Evolutionary conservation across 345 rosid species (phyloP), one percentile per base, ranked within the genome.

Genomic region (Linum lewisii): DNA sequence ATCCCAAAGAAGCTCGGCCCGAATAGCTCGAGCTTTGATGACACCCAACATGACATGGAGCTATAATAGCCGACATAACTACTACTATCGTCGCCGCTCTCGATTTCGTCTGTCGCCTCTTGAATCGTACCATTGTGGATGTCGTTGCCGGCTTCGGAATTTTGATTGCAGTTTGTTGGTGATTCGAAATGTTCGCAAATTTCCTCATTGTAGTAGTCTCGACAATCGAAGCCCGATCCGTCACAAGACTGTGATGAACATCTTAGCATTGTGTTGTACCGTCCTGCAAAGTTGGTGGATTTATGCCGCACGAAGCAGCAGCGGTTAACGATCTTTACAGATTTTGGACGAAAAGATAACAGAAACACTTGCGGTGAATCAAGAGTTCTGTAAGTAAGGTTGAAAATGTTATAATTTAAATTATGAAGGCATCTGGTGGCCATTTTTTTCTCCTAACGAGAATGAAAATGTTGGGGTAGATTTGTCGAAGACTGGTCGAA

Each of bases 1-100:
- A 80, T 75, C 24, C 83, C 83, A 7, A 83, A 74, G 58, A 61
- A 20, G 25, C 45, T 49, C 7, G 77, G 79, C 59, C 66, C 77
- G 5, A 66, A 74, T 44, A 73, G 60, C 45, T 79, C 81, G 1
- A 69, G 16, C 26, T 70, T 73, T 11, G 73, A 66, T 57, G 73
- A 76, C 24, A 70, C 16, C 45, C 45, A 54, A 37, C 64, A 54
- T 15, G 67, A 69, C 54, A 44, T 32, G 5, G 66, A 65, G 24
- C 23, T 52, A 38, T 38, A 38, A 15, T 38, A 38, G 2, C 45
- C 45, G 14, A 8, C 45, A 13, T 6, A 8, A 15, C 16, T 9
- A 14, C 11, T 9, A 2, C 11, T 11, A 11, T 38, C 11, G 45
- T 14, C 8, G 8, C 8, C 9, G 45, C 2, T 38, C 45, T 8